Base-by-base conservation (phyloP, 345 rosid genomes). In the Gossypium raimondii region DNA sequence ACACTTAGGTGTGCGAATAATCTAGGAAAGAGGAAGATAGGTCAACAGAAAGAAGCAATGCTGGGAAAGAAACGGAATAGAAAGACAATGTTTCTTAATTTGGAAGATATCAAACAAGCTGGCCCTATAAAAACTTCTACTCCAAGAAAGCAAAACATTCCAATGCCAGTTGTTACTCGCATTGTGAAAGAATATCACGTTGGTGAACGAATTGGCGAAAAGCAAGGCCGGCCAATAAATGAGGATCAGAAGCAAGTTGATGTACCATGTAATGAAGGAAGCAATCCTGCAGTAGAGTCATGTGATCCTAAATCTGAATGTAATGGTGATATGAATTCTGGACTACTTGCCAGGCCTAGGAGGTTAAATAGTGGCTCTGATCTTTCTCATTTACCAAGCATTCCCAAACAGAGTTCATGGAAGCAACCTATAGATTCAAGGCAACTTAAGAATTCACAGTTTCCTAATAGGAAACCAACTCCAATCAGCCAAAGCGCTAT, bases 81-180 rank as follows among this genome's bases (percentile, higher is more conserved):
- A 66, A 97, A 96, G 88, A 96, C 97, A 34, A 73, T 91, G 92
- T 87, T 96, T 83, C 90, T 96, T 61, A 88, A 92, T 74, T 71
- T 92, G 76, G 99, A 96, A 83, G 99, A 92, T 78, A 94, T 88
- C 82, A 96, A 90, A 85, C 98, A 93, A 86, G 97, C 89, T 69
- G 89, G 93, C 52, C 72, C 92, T 7, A 76, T 85, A 67, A 96
- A 92, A 82, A 81, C 87, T 20, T 83, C 91, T 13, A 91, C 94
- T 29, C 96, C 97, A 67, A 89, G 91, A 80, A 87, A 93, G 79
- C 98, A 80, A 76, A 88, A 81, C 43, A 78, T 82, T 77, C 79
- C 89, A 75, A 80, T 81, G 24, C 89, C 94, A n/a, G 58, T 86
- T 68, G 73, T 83, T 57, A 84, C 85, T 47, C 99, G 97, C 38